These are phyloP conservation scores for Penstemon davidsonii DNA, from an alignment of 257 asterid genomes.

Conservation along the genomic window DNA sequence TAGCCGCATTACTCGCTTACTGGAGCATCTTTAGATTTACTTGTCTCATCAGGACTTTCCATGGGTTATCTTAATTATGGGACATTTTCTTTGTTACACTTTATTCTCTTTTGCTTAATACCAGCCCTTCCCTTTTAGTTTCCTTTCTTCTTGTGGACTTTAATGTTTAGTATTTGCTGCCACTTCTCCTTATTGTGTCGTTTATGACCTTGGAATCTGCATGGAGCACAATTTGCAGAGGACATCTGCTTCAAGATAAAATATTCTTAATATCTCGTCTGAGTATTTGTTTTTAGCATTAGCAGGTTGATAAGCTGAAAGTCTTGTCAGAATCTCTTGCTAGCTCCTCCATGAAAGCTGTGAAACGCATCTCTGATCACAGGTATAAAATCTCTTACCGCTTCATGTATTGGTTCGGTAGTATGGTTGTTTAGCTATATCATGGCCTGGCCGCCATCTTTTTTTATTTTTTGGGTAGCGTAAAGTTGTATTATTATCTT, in stretches of 20 bases:
- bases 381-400: slow-evolving; percentile 42
- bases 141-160: background rate
- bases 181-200: slow-evolving; percentile 21
- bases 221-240: background rate
- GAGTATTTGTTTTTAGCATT: slow-evolving; percentile 32
- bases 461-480: background rate
- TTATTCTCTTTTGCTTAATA: background rate
- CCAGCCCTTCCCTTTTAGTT: background rate
- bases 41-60: slow-evolving; percentile 4
- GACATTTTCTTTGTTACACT: slow-evolving; percentile 8
- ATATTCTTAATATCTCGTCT: slow-evolving; percentile 18
- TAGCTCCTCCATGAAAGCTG: slow-evolving; percentile 78
- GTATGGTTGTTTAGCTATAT: background rate
- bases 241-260: slow-evolving; percentile 23
- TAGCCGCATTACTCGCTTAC: slow-evolving; percentile 2
- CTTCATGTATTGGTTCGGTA: too few species aligned
- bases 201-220: slow-evolving; percentile 19
- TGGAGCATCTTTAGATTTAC: slow-evolving; percentile 8
- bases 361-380: slow-evolving; percentile 84
- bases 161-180: slow-evolving; percentile 13
- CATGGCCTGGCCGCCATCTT: background rate
- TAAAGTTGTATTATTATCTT: background rate
- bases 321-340: slow-evolving; percentile 86
- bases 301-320: slow-evolving; percentile 93
- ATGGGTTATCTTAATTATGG: slow-evolving; percentile 6